phyloP scores from a whole-genome alignment of 768 basidiomycete species.

The Wakefieldia striispora region DNA sequence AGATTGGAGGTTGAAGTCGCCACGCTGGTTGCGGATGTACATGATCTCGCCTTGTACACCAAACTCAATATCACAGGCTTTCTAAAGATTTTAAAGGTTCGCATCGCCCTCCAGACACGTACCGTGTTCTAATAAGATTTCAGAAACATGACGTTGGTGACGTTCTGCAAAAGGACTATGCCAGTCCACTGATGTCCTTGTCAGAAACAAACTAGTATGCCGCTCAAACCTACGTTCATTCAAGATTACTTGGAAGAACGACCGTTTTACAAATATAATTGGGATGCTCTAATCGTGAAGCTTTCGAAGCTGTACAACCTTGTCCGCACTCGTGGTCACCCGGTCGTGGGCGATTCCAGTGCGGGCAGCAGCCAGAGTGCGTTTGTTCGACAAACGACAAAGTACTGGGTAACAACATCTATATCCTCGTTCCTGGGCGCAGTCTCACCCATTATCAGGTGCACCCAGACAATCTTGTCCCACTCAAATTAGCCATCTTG shows the following conservation, averaged over 20 bases:
- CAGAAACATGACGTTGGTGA: conserved; percentile 88
- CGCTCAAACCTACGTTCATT: conserved; percentile 84
- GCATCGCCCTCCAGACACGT: conserved; percentile 8
- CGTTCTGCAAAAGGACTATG: background rate
- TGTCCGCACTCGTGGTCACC: conserved; percentile 92
- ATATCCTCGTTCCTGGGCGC: background rate
- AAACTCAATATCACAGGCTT: conserved; percentile 99
- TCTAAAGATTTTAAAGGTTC: conserved; percentile 94
- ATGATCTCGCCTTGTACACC: conserved; percentile 89
- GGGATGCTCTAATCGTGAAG: conserved; percentile 95
- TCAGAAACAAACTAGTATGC: conserved; percentile 88
- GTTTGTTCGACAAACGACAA: conserved; percentile 97
- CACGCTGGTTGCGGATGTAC: conserved; percentile 88
- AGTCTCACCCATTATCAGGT: conserved; percentile 39
- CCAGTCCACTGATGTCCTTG: conserved; percentile 7
- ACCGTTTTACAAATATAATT: conserved; percentile 95
- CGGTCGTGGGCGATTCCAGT: conserved; percentile 87
- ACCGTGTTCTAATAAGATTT: conserved; percentile 5
- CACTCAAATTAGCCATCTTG: conserved; percentile 90
- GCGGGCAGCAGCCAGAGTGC: conserved; percentile 96
- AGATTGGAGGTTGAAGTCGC: conserved; percentile 93
- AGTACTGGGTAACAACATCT: conserved; percentile 84
- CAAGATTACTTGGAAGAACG: conserved; percentile 91
- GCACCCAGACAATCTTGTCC: conserved; percentile 92
- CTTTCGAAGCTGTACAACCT: conserved; percentile 93